Percentiles rank a stretch among this genome's conserved stretches.
These are phyloP conservation scores for Nakazawaea molendinolei DNA, from an alignment of 805 yeast genomes.

Conservation along the genomic window DNA sequence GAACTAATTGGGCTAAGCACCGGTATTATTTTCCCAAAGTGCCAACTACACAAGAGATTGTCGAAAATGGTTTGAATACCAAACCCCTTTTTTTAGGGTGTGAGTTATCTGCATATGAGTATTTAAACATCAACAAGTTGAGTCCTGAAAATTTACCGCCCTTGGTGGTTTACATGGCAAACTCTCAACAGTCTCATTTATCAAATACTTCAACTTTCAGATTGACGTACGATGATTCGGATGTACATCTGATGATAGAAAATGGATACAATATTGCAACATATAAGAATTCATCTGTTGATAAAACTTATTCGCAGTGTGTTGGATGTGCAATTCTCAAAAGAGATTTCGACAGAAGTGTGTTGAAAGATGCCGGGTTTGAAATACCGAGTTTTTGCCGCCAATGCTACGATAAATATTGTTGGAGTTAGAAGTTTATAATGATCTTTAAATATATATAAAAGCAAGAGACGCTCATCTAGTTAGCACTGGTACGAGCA, in stretches of 20 bases:
- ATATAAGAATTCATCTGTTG: constrained; percentile 30
- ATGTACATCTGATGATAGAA: constrained; percentile 36
- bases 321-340: constrained; percentile 52
- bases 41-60: constrained; percentile 25
- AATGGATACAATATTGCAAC: constrained; percentile 51
- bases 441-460: not conserved
- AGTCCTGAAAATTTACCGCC: constrained; percentile 36
- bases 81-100: constrained; percentile 38
- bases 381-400: constrained; percentile 27
- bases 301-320: constrained; percentile 35
- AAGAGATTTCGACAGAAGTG: constrained; percentile 38
- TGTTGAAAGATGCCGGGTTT: constrained; percentile 13
- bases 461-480: not conserved
- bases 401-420: constrained; percentile 31
- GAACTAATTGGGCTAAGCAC: constrained; percentile 6
- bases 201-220: constrained; percentile 59
- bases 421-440: constrained; percentile 17
- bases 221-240: constrained; percentile 38
- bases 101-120: too few relatives aligned
- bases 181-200: constrained; percentile 30
- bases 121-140: too few relatives aligned
- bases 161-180: constrained; percentile 45
- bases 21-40: constrained; percentile 27
- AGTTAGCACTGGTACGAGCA: constrained; percentile 64
- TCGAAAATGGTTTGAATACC: constrained; percentile 16